phyloP scores from a whole-genome alignment of 2,329 filamentous ascomycete species.

The Aspergillus tanneri region DNA sequence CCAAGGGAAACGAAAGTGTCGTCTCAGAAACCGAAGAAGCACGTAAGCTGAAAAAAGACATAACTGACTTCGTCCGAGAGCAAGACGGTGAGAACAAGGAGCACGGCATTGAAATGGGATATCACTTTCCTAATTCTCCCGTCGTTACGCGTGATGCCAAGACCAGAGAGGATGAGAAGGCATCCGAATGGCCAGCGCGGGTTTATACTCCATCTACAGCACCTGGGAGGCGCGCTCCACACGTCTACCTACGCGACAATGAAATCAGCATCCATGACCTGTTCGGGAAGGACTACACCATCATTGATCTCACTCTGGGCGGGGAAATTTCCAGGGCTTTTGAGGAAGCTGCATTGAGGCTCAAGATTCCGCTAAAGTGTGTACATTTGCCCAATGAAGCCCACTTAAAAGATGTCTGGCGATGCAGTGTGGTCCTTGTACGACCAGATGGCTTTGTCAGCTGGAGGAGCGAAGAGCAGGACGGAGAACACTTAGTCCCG shows the following conservation, averaged over 20 bases:
- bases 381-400: slow-evolving; percentile 4
- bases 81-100: not conserved
- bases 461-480: not conserved
- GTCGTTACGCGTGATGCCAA: too few relatives aligned
- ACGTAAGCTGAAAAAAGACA: not conserved
- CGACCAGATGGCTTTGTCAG: slow-evolving; percentile 9
- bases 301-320: slow-evolving; percentile 5
- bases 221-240: slow-evolving; percentile 13
- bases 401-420: slow-evolving; percentile 6
- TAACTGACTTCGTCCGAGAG: not conserved
- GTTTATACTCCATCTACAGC: slow-evolving; percentile 11
- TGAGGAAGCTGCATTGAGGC: slow-evolving; percentile 2
- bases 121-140: not conserved
- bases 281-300: slow-evolving; percentile 10
- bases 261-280: slow-evolving; percentile 7
- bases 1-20: not conserved
- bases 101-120: not conserved
- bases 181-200: too few relatives aligned
- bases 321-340: not conserved
- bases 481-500: not conserved
- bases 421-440: slow-evolving; percentile 4
- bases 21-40: not conserved
- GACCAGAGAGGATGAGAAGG: too few relatives aligned
- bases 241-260: slow-evolving; percentile 10
- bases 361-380: slow-evolving; percentile 1